Evolutionary conservation across 345 rosid species (phyloP).

Genomic region (Aurinia saxatilis): DNA sequence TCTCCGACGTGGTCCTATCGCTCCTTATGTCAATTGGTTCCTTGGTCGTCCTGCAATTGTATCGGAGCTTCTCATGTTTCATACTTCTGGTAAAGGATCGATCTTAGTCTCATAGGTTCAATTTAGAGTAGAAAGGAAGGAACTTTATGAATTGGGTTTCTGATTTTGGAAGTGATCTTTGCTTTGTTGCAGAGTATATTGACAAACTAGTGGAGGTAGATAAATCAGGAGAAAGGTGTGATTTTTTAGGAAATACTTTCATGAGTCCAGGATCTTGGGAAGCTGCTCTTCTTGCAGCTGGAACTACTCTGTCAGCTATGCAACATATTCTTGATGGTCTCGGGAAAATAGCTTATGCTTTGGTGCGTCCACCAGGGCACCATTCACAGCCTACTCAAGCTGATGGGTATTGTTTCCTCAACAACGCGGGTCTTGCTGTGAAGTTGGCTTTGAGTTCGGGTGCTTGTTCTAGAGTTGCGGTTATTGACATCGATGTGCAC

Average conservation of each 20-base stretch:
- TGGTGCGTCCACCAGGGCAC: slow-evolving; percentile 96
- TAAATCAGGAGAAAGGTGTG: slow-evolving; percentile 41
- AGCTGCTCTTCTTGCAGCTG: slow-evolving; percentile 77
- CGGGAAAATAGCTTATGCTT: slow-evolving; percentile 56
- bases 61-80: slow-evolving; percentile 64
- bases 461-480: slow-evolving; percentile 44
- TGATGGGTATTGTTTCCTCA: slow-evolving; percentile 88
- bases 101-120: neutral
- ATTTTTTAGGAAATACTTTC: slow-evolving; percentile 63
- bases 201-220: slow-evolving; percentile 50
- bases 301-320: slow-evolving; percentile 76
- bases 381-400: slow-evolving; percentile 86
- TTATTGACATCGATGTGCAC: slow-evolving; percentile 84
- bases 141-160: neutral
- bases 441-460: slow-evolving; percentile 56
- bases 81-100: slow-evolving; percentile 40
- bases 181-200: slow-evolving; percentile 46
- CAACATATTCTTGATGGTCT: slow-evolving; percentile 52
- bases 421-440: slow-evolving; percentile 76
- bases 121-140: neutral
- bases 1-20: slow-evolving; percentile 71
- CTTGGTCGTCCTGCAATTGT: slow-evolving; percentile 45
- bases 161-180: neutral
- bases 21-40: slow-evolving; percentile 64
- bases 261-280: slow-evolving; percentile 73